Percentiles rank a stretch among this genome's conserved stretches.
Evolutionary conservation across 2,329 filamentous ascomycete genomes (phyloP).

Genomic region (Penicillium expansum): DNA sequence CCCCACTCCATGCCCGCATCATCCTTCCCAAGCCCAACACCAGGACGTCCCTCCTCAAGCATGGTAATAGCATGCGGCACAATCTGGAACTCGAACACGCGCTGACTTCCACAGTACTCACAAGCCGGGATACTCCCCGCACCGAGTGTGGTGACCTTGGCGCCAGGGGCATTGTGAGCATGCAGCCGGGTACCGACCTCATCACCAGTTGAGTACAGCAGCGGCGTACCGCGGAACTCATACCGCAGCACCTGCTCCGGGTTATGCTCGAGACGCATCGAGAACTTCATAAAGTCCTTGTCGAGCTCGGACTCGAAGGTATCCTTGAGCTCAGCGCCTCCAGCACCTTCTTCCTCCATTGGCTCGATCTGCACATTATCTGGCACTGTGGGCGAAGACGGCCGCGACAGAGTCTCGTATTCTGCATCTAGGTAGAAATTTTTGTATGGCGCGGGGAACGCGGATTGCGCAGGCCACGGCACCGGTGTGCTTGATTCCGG

Average conservation of each 20-base stretch:
- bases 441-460: slow-evolving; percentile 70
- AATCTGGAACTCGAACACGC: slow-evolving; percentile 89
- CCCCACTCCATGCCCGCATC: slow-evolving; percentile 96
- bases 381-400: slow-evolving; percentile 50
- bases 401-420: slow-evolving; percentile 74
- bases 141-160: slow-evolving; percentile 29
- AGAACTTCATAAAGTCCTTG: slow-evolving; percentile 75
- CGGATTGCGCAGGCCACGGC: slow-evolving; percentile 70
- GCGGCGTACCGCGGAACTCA: slow-evolving; percentile 67
- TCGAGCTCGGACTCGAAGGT: slow-evolving; percentile 75
- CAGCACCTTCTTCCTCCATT: slow-evolving; percentile 36
- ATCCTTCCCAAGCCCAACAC: slow-evolving; percentile 55
- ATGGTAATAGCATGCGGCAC: slow-evolving; percentile 87
- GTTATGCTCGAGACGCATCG: slow-evolving; percentile 73
- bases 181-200: slow-evolving; percentile 65
- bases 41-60: slow-evolving; percentile 70
- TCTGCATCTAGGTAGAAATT: slow-evolving; percentile 83
- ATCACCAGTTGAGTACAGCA: slow-evolving; percentile 80
- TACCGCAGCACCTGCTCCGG: slow-evolving; percentile 80
- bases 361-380: slow-evolving; percentile 47
- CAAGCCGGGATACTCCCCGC: slow-evolving; percentile 66
- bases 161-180: slow-evolving; percentile 20
- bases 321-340: slow-evolving; percentile 56
- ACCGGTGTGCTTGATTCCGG: slow-evolving; percentile 57
- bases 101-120: slow-evolving; percentile 67